These are phyloP conservation scores for Chaetomium sp. DNA, from an alignment of 2,329 filamentous ascomycete species.

Conservation along the genomic window DNA sequence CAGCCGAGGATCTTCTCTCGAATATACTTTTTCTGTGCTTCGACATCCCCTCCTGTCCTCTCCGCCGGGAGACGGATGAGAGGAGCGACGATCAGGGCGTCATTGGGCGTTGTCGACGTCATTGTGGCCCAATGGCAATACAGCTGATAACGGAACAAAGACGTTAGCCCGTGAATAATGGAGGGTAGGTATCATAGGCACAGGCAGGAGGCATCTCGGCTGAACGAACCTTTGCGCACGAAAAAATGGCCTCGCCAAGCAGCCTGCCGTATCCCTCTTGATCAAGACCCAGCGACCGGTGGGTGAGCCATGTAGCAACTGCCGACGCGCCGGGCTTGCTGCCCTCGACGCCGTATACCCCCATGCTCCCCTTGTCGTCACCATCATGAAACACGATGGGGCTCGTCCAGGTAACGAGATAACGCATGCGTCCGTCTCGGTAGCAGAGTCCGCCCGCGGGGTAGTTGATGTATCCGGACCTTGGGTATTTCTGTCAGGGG, in stretches of 20 bases:
- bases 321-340: constrained; percentile 52
- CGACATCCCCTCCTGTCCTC: no score
- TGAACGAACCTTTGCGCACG: constrained; percentile 30
- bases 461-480: constrained; percentile 49
- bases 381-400: constrained; percentile 46
- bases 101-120: no score
- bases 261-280: constrained; percentile 47
- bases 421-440: neutral
- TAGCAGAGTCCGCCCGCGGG: constrained; percentile 39
- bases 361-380: constrained; percentile 32
- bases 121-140: no score
- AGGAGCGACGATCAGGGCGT: no score
- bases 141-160: no score
- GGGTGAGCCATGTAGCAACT: constrained; percentile 49
- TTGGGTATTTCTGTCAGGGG: no score
- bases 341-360: constrained; percentile 44
- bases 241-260: constrained; percentile 47
- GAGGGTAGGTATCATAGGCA: neutral
- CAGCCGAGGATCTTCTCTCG: neutral
- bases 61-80: no score
- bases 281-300: constrained; percentile 47
- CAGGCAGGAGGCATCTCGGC: neutral
- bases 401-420: constrained; percentile 44
- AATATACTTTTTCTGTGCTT: no score
- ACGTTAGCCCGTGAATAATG: neutral